Evolutionary conservation across 441 rosid genomes (phyloP).

Genomic region (Gossypium lobatum): DNA sequence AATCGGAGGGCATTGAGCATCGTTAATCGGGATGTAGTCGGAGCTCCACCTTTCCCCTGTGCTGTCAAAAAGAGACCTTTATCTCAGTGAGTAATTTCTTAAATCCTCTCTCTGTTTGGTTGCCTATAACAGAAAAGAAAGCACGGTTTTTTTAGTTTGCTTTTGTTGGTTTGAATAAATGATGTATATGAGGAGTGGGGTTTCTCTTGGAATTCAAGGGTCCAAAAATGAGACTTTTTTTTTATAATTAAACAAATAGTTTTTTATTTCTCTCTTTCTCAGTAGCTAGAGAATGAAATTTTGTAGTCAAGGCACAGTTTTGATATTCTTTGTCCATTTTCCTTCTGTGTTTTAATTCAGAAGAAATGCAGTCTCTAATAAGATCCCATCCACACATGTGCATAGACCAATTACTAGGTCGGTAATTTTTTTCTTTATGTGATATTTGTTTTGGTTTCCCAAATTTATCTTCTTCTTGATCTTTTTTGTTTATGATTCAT

Average conservation of each 20-base stretch:
- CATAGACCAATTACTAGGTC: constrained; percentile 90
- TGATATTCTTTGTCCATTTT: neutral
- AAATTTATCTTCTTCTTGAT: constrained; percentile 5
- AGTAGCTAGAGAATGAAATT: neutral
- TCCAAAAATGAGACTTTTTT: neutral
- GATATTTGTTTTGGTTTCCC: constrained; percentile 3
- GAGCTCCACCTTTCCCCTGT: constrained; percentile 51
- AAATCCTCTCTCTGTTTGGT: constrained; percentile 10
- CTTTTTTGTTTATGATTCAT: constrained; percentile 8
- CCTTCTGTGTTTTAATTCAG: constrained; percentile 30
- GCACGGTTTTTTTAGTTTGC: neutral
- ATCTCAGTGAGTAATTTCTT: constrained; percentile 63
- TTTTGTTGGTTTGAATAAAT: neutral
- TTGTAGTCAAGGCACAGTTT: neutral
- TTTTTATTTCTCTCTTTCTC: neutral
- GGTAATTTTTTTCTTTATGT: constrained; percentile 6
- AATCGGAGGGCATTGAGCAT: constrained; percentile 58
- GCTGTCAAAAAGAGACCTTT: constrained; percentile 61
- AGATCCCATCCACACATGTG: constrained; percentile 40
- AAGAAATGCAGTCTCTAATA: constrained; percentile 36
- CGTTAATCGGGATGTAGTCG: constrained; percentile 56
- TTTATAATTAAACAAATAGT: neutral
- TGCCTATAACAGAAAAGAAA: neutral
- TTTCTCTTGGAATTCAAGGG: neutral
- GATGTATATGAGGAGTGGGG: neutral